Conservation (phyloP, 441 rosid species). For the Populus tomentosa region DNA sequence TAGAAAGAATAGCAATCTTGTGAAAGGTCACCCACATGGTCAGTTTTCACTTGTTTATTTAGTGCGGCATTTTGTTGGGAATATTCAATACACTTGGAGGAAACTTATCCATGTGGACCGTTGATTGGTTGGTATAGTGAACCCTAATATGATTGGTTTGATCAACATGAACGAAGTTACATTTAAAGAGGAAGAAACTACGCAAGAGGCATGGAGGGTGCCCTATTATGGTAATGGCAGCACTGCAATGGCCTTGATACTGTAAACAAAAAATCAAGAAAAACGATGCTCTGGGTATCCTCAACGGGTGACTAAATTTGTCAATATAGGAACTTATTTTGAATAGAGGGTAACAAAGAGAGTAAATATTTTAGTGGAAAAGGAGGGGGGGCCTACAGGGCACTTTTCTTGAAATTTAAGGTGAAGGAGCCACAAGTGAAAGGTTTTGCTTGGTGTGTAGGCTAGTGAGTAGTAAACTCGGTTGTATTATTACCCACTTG, state of each 20-base stretch:
- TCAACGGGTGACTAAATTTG: not conserved
- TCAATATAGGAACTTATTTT: not conserved
- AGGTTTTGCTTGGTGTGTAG: not conserved
- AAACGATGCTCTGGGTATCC: not conserved
- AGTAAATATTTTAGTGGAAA: not conserved
- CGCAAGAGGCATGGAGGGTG: too few species aligned
- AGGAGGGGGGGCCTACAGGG: not conserved
- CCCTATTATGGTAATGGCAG: not conserved
- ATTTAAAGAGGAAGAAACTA: too few species aligned
- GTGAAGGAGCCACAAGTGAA: not conserved
- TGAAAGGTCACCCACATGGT: not conserved
- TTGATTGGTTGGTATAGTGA: not conserved
- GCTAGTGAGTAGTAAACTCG: not conserved
- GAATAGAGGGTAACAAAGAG: slow-evolving; percentile 1
- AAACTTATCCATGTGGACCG: not conserved
- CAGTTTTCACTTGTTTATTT: not conserved
- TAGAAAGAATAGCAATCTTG: not conserved
- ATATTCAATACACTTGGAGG: not conserved
- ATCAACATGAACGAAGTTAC: too few species aligned
- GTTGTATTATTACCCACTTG: not conserved
- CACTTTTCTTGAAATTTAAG: slow-evolving; percentile 15
- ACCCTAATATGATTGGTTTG: too few species aligned
- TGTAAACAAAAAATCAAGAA: too few species aligned
- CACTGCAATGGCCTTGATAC: not conserved
- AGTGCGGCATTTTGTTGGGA: not conserved